These are phyloP conservation scores for Phytophthora citrophthora DNA, from an alignment of 352 stramenopile species.

Conservation along the genomic window DNA sequence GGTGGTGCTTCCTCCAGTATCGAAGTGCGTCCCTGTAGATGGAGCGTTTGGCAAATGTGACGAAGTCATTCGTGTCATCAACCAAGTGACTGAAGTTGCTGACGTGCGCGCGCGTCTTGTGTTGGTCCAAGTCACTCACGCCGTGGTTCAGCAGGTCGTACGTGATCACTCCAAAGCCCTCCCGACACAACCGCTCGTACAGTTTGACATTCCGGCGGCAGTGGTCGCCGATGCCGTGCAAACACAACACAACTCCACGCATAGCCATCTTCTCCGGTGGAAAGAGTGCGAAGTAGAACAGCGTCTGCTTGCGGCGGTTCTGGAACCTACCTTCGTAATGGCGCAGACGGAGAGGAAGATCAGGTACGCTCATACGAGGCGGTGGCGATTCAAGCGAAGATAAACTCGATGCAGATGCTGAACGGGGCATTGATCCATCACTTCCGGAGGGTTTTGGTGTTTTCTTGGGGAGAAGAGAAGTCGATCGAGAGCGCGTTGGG, in stretches of 20 bases:
- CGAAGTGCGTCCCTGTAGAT: constrained; percentile 38
- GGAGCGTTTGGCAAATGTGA: constrained; percentile 42
- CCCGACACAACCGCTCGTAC: constrained; percentile 50
- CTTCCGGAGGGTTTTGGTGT: constrained; percentile 1
- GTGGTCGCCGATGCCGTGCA: constrained; percentile 59
- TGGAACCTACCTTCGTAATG: constrained; percentile 45
- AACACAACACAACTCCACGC: constrained; percentile 49
- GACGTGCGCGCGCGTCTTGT: constrained; percentile 46
- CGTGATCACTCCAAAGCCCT: constrained; percentile 53
- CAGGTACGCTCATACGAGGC: constrained; percentile 8
- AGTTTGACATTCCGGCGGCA: constrained; percentile 47
- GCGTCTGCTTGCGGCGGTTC: constrained; percentile 45
- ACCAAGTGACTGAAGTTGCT: constrained; percentile 50
- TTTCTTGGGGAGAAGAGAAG: constrained; percentile 16
- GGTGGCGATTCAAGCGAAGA: constrained; percentile 20
- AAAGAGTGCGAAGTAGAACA: constrained; percentile 56
- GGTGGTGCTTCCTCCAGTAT: constrained; percentile 31
- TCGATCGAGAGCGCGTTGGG: constrained; percentile 15
- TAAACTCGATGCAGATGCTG: constrained; percentile 23
- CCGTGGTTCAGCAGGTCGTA: constrained; percentile 63
- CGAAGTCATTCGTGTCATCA: constrained; percentile 56
- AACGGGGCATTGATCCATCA: constrained; percentile 21
- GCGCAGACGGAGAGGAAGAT: constrained; percentile 36
- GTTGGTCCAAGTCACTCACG: constrained; percentile 43
- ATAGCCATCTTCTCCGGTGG: constrained; percentile 31